Evolutionary conservation across 768 basidiomycete genomes (phyloP), one percentile per base, ranked within the genome.

Genomic region (Chalciporus pseudorubinellus): DNA sequence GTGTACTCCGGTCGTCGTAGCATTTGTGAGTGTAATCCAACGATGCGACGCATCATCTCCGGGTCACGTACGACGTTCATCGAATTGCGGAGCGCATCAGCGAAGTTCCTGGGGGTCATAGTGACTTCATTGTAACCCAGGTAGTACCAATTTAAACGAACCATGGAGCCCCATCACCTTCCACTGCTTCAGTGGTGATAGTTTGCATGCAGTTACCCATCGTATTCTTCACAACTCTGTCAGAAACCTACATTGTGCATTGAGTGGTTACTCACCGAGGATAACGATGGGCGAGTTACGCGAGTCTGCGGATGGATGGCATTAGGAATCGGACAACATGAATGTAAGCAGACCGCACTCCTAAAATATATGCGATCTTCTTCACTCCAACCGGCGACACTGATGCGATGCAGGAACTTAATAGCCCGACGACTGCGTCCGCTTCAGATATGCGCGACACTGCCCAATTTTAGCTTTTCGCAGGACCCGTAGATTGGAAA

Each of bases 161-260:
- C 48, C 48, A 50, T 9, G 48, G 48, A 14, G 24, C 24, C 19
- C 12, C 18, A 6, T 50, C 36, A 26, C 33, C 48, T 44, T 8
- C 18, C 18, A 50, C 14, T 2, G 14, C 18, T 18, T 19, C 48
- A 11, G 48, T 50, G 12, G 48, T 33, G 20, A 50, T 38, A n/a
- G 48, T 50, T 43, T 50, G 48, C 48, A 50, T 50, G 19, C 48
- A 50, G 24, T 50, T 50, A 11, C 48, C 48, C 48, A 50, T 50
- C 18, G 48, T 50, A 1, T 31, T 50, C 48, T 50, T 34, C 18
- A 34, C 7, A 20, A 26, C 4, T 14, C 3, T 1, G 11, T 40
- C 28, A 50, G 9, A 24, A 20, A 43, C 14, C 3, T 21, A 28
- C 12, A 16, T 1, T 34, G 18, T 14, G 28, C 18, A 20, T 24